Base-by-base conservation (phyloP, 208 protist species). In the Leishmania tropica region DNA sequence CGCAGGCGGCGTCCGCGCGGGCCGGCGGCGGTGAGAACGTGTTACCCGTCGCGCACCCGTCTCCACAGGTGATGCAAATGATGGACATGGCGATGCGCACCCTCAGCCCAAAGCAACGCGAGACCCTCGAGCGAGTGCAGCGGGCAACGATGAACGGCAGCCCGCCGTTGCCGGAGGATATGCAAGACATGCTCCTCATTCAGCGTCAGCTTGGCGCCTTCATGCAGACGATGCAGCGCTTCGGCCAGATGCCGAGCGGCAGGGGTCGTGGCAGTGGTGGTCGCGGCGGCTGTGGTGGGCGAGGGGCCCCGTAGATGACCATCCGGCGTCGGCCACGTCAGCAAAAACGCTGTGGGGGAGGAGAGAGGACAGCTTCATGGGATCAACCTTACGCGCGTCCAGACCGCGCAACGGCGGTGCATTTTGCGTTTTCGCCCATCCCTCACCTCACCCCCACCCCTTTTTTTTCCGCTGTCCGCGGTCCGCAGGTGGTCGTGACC, bases 51-150 rank as follows among this genome's bases (percentile, higher is more conserved):
- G 65, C 80, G 21, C 62, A 73, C 58, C 78, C 84, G 1, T 83
- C 85, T 3, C 85, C 90, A 56, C 76, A 93, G 75, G 78, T 83
- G 70, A 79, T 85, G 89, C 79, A 76, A 54, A 88, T 90, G 79
- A 90, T 96, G 89, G 81, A 88, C 56, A 94, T 95, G 90, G 94
- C 93, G 4, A 88, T 96, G 84, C 81, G 88, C 45, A 91, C 94
- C 28, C 84, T 97, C 10, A 88, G 85, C 3, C 86, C 88, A 2
- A 68, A 77, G 78, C 90, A 96, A 76, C 83, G 84, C 21, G 81
- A 81, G n/a, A 90, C 87, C 21, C 79, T 96, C 76, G 84, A 89
- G 79, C 85, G 89, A 8, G 88, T 94, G 64, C 89, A 96, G 86
- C 64, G 83, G 53, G 90, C 72, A 31, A 94, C 96, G 89, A 86